These are phyloP conservation scores for Arthrobotrys iridis DNA, from an alignment of 2,329 filamentous ascomycete species.

Conservation along the genomic window DNA sequence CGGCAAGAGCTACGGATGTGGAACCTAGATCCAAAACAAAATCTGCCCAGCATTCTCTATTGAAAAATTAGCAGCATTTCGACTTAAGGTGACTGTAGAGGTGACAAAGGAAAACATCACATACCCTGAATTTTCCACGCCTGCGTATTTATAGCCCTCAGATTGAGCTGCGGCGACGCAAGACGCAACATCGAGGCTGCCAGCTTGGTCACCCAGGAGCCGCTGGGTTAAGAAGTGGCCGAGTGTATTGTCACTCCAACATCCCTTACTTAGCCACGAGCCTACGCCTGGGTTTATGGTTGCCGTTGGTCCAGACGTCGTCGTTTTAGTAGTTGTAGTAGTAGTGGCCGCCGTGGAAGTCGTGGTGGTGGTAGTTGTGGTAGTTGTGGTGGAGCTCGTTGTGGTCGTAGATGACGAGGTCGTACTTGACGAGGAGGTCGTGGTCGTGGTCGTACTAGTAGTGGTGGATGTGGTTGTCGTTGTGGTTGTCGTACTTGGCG, in stretches of 20 bases:
- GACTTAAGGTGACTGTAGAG: neutral
- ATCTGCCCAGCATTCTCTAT: conserved; percentile 29
- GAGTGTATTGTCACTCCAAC: conserved; percentile 2
- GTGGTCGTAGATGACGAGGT: neutral
- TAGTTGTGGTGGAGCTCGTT: neutral
- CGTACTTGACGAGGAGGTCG: neutral
- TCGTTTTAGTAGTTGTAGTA: conserved; percentile 9
- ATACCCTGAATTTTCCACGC: conserved; percentile 23
- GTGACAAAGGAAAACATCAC: neutral
- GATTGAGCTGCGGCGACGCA: conserved; percentile 21
- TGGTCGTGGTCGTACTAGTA: neutral
- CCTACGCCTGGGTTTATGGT: conserved; percentile 16
- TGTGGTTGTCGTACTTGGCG: neutral
- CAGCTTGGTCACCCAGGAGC: conserved; percentile 4
- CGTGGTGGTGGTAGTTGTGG: neutral
- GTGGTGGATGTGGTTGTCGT: neutral
- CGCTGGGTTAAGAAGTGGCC: conserved; percentile 17
- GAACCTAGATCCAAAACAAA: conserved; percentile 16
- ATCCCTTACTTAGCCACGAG: conserved; percentile 13
- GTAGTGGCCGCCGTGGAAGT: neutral
- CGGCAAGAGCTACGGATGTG: neutral
- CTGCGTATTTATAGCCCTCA: conserved; percentile 26
- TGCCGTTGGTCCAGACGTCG: neutral
- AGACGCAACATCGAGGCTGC: conserved; percentile 17
- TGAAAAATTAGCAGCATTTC: neutral